Conservation (phyloP, 495 filamentous ascomycete species). For the Hamigera avellanea region DNA sequence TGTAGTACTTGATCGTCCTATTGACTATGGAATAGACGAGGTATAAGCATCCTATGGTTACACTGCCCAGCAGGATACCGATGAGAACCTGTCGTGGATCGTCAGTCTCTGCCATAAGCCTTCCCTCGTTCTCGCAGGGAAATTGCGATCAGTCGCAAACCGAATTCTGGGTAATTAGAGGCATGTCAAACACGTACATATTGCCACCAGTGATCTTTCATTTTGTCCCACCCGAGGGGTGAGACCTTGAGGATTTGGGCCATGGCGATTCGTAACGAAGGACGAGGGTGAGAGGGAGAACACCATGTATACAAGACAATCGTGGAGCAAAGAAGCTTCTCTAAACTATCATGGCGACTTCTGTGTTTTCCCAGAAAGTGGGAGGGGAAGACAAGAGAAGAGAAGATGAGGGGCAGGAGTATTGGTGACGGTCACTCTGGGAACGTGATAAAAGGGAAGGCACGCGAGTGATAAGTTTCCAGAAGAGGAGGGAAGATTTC, state of each 20-base stretch:
- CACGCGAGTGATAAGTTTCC: no score
- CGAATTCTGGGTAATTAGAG: constrained; percentile 5
- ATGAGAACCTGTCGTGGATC: constrained; percentile 20
- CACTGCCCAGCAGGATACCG: constrained; percentile 23
- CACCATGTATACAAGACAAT: no score
- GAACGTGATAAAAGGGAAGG: no score
- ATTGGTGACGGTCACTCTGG: not conserved
- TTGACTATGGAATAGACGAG: constrained; percentile 17
- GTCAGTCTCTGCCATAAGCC: not conserved
- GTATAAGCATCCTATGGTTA: constrained; percentile 18
- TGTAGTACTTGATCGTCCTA: constrained; percentile 15
- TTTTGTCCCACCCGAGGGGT: constrained; percentile 23
- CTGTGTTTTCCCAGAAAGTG: no score
- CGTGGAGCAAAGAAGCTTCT: no score
- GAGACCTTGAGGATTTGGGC: constrained; percentile 20
- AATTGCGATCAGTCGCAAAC: no score
- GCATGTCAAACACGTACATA: constrained; percentile 19
- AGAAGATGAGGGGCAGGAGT: constrained; percentile 1
- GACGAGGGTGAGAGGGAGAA: no score
- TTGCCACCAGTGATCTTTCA: constrained; percentile 33
- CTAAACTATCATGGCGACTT: constrained; percentile 2
- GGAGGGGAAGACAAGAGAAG: not conserved
- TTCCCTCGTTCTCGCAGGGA: not conserved
- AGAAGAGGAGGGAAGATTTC: no score
- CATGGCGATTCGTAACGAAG: constrained; percentile 10